phyloP scores from a whole-genome alignment of 805 yeast species.

The Maudiozyma bulderi region DNA sequence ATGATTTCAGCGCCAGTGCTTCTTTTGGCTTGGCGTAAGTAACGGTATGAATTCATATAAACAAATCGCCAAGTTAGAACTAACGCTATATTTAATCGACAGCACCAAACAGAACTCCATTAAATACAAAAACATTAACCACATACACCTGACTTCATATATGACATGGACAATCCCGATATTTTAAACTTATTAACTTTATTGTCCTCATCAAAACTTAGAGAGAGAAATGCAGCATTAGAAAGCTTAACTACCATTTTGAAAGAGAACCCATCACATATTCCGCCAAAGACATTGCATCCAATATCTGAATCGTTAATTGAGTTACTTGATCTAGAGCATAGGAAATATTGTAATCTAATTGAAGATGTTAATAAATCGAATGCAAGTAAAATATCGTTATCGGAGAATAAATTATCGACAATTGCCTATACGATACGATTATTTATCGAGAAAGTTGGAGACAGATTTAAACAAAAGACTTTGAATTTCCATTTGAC shows the following conservation, averaged over 20 bases:
- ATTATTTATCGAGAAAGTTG: slow-evolving; percentile 23
- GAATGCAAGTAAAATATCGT: slow-evolving; percentile 27
- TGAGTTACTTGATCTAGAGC: slow-evolving; percentile 31
- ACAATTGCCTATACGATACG: slow-evolving; percentile 21
- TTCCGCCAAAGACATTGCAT: slow-evolving; percentile 15
- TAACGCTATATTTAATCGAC: too few species aligned
- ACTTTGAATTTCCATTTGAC: slow-evolving; percentile 15
- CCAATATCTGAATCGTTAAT: slow-evolving; percentile 23
- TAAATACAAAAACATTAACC: not conserved
- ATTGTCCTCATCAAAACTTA: slow-evolving; percentile 42
- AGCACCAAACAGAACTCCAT: too few species aligned
- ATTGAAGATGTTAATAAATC: slow-evolving; percentile 16
- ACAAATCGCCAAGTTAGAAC: too few species aligned
- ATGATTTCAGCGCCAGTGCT: too few species aligned
- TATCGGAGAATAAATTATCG: slow-evolving; percentile 21
- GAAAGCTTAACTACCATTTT: slow-evolving; percentile 28
- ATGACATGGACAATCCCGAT: slow-evolving; percentile 8
- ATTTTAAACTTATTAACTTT: slow-evolving; percentile 33
- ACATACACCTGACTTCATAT: not conserved
- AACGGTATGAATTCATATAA: too few species aligned
- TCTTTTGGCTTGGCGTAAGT: too few species aligned
- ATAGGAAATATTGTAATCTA: slow-evolving; percentile 15
- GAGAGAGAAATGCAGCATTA: slow-evolving; percentile 47
- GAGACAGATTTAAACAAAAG: slow-evolving; percentile 18
- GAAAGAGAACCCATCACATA: slow-evolving; percentile 15